A percentile compares a stretch with the other conserved stretches of the same genome.
Evolutionary conservation across 441 rosid genomes (phyloP).

Genomic region (Bruguiera hainesii): DNA sequence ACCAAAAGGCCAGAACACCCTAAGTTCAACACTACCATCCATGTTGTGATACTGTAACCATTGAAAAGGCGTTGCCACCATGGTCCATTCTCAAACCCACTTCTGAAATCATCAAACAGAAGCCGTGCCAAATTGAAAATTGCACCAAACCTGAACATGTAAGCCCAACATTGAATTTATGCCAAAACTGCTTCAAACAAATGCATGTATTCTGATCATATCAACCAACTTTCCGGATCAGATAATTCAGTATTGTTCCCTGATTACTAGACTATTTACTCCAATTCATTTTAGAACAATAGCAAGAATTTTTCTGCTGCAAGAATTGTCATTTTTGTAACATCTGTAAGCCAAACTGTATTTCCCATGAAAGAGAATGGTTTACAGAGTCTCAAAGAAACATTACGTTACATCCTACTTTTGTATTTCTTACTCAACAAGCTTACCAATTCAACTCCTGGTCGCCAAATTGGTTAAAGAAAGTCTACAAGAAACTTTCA

Average conservation of each 20-base stretch:
- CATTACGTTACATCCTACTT: not conserved
- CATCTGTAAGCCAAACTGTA: too few relatives aligned
- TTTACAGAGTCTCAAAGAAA: too few relatives aligned
- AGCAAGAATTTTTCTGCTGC: too few relatives aligned
- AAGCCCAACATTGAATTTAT: not conserved
- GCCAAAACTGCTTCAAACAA: not conserved
- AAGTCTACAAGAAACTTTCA: not conserved
- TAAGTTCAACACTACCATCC: slow-evolving; percentile 88
- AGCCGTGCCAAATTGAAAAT: slow-evolving; percentile 83
- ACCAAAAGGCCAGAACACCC: slow-evolving; percentile 79
- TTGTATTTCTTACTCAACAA: not conserved
- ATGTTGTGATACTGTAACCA: slow-evolving; percentile 74
- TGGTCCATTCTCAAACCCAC: slow-evolving; percentile 84
- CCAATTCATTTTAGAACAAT: too few relatives aligned
- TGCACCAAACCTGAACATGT: slow-evolving; percentile 58
- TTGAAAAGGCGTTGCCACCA: slow-evolving; percentile 87
- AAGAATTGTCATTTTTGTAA: too few relatives aligned
- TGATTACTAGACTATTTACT: too few relatives aligned
- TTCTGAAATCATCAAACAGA: slow-evolving; percentile 74
- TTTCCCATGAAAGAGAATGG: too few relatives aligned
- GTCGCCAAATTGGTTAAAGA: not conserved
- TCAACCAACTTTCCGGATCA: too few relatives aligned
- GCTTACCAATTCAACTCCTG: not conserved
- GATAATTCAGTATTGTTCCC: too few relatives aligned
- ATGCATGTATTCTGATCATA: not conserved